Evolutionary conservation across 2,329 filamentous ascomycete species (phyloP), one percentile per base, ranked within the genome.

Genomic region (Drechslerella coelobrocha): DNA sequence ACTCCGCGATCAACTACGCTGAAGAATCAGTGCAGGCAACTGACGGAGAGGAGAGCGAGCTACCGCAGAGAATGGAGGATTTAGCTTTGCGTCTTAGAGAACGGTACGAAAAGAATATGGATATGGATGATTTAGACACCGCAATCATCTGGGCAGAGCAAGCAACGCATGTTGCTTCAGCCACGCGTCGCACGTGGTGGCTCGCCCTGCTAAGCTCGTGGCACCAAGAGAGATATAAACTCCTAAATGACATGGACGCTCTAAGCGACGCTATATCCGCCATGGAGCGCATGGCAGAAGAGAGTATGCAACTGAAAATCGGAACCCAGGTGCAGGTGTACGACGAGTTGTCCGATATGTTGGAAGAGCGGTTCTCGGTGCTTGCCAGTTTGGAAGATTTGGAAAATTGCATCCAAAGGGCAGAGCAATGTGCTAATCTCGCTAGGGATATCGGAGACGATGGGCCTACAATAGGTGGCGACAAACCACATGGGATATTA

Each of bases 71-170:
- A 29, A 43, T 56, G 23, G 34, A 56, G n/a, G 53, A 45, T 37
- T 37, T 56, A 27, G 53, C 37, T n/a, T 4, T 26, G 6, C 34
- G 53, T 12, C 37, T 56, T 9, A 43, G 47, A 14, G 53, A 56
- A 45, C 53, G 37, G 5, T 47, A 56, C 39, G 37, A 45, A 9
- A 14, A 45, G 21, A 12, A 14, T 10, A 4, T 29, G 2, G 39
- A 56, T 12, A 56, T 45, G 14, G 53, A 56, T 14, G 53, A 56
- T 19, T n/a, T 56, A 2, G 23, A 56, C 39, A 45, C 34, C 34
- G 53, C 53, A 19, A 45, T 56, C 21, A 43, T 56, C 17, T 56
- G 34, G 23, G 37, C 53, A 4, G 53, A 56, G 23, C 53, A 56
- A 19, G 23, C 23, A 12, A 45, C 37, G 7, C 21, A 27, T n/a